Evolutionary conservation across 352 stramenopile genomes (phyloP).

Genomic region (Plasmopara muralis): DNA sequence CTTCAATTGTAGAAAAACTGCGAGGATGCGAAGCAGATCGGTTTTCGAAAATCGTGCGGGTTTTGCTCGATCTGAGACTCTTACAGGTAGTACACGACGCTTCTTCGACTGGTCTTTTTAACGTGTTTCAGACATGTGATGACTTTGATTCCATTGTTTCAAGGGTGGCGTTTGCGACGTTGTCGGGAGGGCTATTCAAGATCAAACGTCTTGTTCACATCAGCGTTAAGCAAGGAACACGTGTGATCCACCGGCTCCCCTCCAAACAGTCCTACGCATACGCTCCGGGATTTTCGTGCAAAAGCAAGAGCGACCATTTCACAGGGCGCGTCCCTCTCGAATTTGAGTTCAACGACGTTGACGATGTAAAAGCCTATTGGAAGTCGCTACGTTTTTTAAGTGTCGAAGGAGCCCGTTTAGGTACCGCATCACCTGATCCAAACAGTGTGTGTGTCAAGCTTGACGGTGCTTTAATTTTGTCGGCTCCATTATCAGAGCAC

Average conservation of each 20-base stretch:
- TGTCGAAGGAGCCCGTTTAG: constrained; percentile 52
- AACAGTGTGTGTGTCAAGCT: constrained; percentile 44
- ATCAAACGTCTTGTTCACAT: constrained; percentile 46
- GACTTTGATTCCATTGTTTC: constrained; percentile 75
- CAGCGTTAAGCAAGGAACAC: constrained; percentile 45
- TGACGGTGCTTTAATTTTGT: constrained; percentile 47
- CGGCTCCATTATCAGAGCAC: constrained; percentile 51
- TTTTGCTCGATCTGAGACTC: constrained; percentile 64
- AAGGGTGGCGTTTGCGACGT: constrained; percentile 62
- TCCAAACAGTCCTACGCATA: constrained; percentile 58
- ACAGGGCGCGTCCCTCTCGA: constrained; percentile 49
- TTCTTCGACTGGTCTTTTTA: constrained; percentile 52
- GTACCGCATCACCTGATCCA: constrained; percentile 25
- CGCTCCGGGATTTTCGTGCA: constrained; percentile 46
- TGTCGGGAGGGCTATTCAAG: constrained; percentile 60
- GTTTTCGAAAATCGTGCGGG: constrained; percentile 58
- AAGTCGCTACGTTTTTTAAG: constrained; percentile 65
- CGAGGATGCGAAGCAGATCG: constrained; percentile 62
- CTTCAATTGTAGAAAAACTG: constrained; percentile 45
- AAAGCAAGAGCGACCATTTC: constrained; percentile 46
- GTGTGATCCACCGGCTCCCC: constrained; percentile 44
- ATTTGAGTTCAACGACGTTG: constrained; percentile 33
- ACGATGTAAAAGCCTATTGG: constrained; percentile 63
- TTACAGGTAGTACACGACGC: constrained; percentile 49
- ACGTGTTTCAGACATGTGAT: constrained; percentile 45